These are phyloP conservation scores for Entomortierella chlamydospora DNA, from an alignment of 192 early-diverging fungal species.

Conservation along the genomic window DNA sequence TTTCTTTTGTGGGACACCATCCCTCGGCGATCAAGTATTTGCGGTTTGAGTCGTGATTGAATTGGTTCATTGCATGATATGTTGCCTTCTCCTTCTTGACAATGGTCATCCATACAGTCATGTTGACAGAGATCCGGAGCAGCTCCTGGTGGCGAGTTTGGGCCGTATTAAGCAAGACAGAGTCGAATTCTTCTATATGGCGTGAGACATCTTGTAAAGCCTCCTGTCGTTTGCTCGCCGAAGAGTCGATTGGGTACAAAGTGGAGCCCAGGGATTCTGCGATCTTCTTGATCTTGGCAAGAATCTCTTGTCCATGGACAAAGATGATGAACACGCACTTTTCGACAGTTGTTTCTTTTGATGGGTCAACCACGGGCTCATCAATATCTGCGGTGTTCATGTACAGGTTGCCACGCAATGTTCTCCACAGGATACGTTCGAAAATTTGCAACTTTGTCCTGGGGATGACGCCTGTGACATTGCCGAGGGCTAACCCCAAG, in stretches of 20 bases:
- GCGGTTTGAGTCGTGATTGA: constrained; percentile 92
- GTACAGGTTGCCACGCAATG: constrained; percentile 96
- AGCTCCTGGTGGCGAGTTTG: constrained; percentile 86
- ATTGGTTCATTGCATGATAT: constrained; percentile 95
- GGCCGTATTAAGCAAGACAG: constrained; percentile 87
- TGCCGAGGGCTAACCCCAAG: constrained; percentile 75
- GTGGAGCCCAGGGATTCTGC: constrained; percentile 95
- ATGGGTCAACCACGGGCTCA: constrained; percentile 92
- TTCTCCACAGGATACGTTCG: constrained; percentile 96
- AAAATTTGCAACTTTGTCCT: constrained; percentile 87
- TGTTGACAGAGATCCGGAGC: constrained; percentile 82
- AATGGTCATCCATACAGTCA: constrained; percentile 88
- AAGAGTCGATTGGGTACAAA: constrained; percentile 87
- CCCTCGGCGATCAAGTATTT: constrained; percentile 98
- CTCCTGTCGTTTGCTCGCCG: constrained; percentile 84
- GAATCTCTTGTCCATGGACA: constrained; percentile 92
- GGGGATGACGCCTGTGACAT: constrained; percentile 95
- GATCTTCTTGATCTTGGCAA: constrained; percentile 92
- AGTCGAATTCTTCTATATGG: constrained; percentile 88
- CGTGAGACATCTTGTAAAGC: constrained; percentile 80
- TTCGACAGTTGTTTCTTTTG: constrained; percentile 83
- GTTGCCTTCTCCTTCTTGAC: constrained; percentile 98
- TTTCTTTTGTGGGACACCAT: constrained; percentile 93
- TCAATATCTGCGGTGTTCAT: constrained; percentile 94
- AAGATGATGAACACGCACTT: constrained; percentile 99